Base-by-base conservation (phyloP, 106 monocot species). In the Phalaenopsis aphrodite region DNA sequence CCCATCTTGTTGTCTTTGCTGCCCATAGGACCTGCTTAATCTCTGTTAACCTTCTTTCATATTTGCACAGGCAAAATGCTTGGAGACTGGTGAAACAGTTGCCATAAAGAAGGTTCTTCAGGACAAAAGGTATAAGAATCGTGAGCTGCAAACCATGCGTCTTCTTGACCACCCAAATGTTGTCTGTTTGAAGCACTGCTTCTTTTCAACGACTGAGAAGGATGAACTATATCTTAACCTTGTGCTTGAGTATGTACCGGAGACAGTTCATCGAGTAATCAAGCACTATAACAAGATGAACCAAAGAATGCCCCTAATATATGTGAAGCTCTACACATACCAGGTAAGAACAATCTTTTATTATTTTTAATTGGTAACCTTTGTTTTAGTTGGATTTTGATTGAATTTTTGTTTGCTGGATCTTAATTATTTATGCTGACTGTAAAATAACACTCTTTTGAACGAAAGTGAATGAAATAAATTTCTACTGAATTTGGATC, bases 181-280 rank as follows among this genome's bases (percentile, higher is more conserved):
- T 16, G 86, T 89, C 38, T 79, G 84, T 75, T 49, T 89, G 65
- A 89, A 86, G 72, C 89, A 89, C 64, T 89, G 89, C 10, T 89
- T 89, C 77, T 89, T 89, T 78, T 89, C 89, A 77, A 89, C 89
- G 2, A 89, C 89, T 0, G 89, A 89, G 56, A 89, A 89, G 77
- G 89, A 89, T 78, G 89, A 89, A 41, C 80, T 89, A 8, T 89
- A 89, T 77, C 84, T 89, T 12, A 89, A 89, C 73, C 77, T 89
- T 80, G 89, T 89, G 12, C 84, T 83, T 78, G 83, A 83, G 21
- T 83, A 83, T 83, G 83, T 83, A 14, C 83, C 83, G 1, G 83
- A 83, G 82, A 89, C 89, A 16, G 84, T 84, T 30, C 86, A 89
- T 78, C 86, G 89, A 73, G 89, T 89, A 8, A 78, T 84, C 24